A percentile compares a stretch with the other conserved stretches of the same genome.
These are phyloP conservation scores for Domatiomyces catenatus DNA, from an alignment of 2,329 filamentous ascomycete species.

Conservation along the genomic window DNA sequence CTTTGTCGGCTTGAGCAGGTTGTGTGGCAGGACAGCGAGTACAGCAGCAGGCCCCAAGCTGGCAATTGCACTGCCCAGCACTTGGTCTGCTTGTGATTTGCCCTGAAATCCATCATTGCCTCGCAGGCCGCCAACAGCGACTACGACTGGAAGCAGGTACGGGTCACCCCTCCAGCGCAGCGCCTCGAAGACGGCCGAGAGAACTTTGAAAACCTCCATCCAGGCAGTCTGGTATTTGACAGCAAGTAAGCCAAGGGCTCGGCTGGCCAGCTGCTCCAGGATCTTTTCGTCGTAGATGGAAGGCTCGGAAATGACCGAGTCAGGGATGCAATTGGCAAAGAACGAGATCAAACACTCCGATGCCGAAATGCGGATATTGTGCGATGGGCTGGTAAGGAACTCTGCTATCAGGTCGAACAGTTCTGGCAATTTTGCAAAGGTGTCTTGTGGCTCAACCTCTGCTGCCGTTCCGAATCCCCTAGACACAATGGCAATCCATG, in stretches of 20 bases:
- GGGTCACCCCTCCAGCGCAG: conserved; percentile 74
- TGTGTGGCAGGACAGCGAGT: conserved; percentile 68
- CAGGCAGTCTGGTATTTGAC: conserved; percentile 89
- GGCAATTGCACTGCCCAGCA: conserved; percentile 72
- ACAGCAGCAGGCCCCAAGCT: conserved; percentile 83
- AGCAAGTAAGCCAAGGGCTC: conserved; percentile 58
- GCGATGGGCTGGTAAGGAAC: conserved; percentile 73
- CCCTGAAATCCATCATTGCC: conserved; percentile 76
- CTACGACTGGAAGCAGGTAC: conserved; percentile 59
- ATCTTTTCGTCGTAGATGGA: conserved; percentile 87
- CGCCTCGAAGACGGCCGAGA: conserved; percentile 73
- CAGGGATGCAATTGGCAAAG: conserved; percentile 74
- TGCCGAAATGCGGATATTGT: conserved; percentile 86
- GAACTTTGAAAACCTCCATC: conserved; percentile 83
- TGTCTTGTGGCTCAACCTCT: conserved; percentile 76
- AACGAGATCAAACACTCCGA: conserved; percentile 93
- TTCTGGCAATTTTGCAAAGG: conserved; percentile 75
- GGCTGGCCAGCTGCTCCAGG: conserved; percentile 60
- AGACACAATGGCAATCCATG: conserved; percentile 92
- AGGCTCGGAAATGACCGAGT: conserved; percentile 67
- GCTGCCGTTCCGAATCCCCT: conserved; percentile 87
- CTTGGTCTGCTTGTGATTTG: conserved; percentile 86
- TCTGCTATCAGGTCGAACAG: conserved; percentile 65
- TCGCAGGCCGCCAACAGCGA: conserved; percentile 70
- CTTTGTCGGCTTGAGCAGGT: conserved; percentile 60